Conservation (phyloP, 176 grass and related monocot species). For the sorghum (Sorghum bicolor) region Sorghum_bicolor_NCBIv3 NC_012879.2:6470001-6470500, state of each 20-base stretch:
- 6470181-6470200: conserved; percentile 16
- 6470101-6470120: not conserved
- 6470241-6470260: not conserved
- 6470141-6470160: not conserved
- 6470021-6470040: not conserved
- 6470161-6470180: not conserved
- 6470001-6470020: not conserved
- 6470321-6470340: not conserved
- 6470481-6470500: not conserved
- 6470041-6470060: not conserved
- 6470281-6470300: not conserved
- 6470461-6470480: not conserved
- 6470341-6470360: not conserved
- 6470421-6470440: not conserved
- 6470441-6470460: not conserved
- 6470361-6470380: not conserved
- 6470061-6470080: not conserved
- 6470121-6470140: not conserved
- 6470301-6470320: not conserved
- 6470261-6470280: not conserved
- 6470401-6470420: not conserved
- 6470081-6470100: not conserved
- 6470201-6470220: not conserved
- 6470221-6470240: not conserved
- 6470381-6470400: not conserved